Evolutionary conservation across 176 grass and related monocot genomes (phyloP), one percentile per base, ranked within the genome.

Genomic region (Rhynchospora pubera): DNA sequence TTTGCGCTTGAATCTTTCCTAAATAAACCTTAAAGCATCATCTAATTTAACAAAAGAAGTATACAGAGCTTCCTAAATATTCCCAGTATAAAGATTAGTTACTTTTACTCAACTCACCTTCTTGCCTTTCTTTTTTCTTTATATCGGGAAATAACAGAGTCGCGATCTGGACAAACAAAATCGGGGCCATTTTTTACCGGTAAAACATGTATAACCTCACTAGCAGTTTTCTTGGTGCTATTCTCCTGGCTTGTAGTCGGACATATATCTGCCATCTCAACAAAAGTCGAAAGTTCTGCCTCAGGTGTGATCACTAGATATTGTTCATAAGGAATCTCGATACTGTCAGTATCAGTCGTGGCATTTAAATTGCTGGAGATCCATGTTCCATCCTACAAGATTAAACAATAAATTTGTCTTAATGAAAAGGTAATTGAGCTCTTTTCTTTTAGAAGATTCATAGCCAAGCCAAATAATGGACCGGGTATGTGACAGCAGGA

Each of bases 71-170:
- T 34, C 13, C 5, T 66, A 28, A 64, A 30, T 64, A 9, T 66
- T 66, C 63, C 14, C 2, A 16, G 11, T 13, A 26, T 22, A 12
- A 42, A 4, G 2, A 8, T 11, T 5, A 58, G 16, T 19, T 7
- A 15, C 13, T 57, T 68, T 16, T 65, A 10, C 0, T 45, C 56
- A 43, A 81, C 58, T 92, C 59, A 98, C 96, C 87, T 94, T 69
- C 96, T 91, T 85, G 91, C 91, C 87, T 98, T 94, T 46, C 96
- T 89, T 84, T 98, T 98, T 84, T 98, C 92, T 82, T 91, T 94
- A 73, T 94, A 98, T 43, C 96, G 92, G 7, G 87, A 98, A 70
- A 98, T 89, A 18, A 93, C 84, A 46, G 63, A 79, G 85, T 87
- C 69, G 7, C 96, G 88, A 88, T 98, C 92, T 9, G 82, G 78